Base-by-base conservation (phyloP, 2,329 filamentous ascomycete species). In the Hypoxylon sp. region DNA sequence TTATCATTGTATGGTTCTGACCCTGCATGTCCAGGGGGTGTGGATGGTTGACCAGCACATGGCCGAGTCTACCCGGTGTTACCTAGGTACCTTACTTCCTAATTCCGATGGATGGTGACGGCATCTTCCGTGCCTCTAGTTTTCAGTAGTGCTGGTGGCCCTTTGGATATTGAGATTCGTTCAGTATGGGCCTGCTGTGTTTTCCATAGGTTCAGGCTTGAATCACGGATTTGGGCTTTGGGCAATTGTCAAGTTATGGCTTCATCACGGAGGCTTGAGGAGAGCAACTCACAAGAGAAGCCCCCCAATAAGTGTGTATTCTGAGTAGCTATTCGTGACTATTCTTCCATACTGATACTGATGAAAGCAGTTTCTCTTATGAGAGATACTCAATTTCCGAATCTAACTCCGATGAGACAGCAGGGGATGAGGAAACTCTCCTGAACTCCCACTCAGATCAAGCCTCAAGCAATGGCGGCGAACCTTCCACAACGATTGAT, bases 191-290 rank as follows among this genome's bases (percentile, higher is more conserved):
- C 37, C 16, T 41, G 37, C 16, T 41, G 37, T 21, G 9, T 41
- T 21, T 19, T 41, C 37, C 16, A 16, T 34, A 23, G 45, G 23
- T 48, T 48, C 16, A 19, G 25, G 9, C 9, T n/a, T 11, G 27
- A 48, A n/a, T 48, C 45, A 30, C 25, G 25, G 25, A 48, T n/a
- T 11, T 48, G 45, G 23, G 5, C 14, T n/a, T 29, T 29, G 23
- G 45, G 9, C 21, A 48, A 29, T 48, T 48, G 21, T 16, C 23
- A 48, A 48, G 27, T 16, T 29, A 48, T 48, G 45, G 45, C 45
- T 37, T 51, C n/a, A 34, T 32, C 47, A 21, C 47, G n/a, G 9
- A 11, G 12, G 6, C 5, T 23, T 34, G 47, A 51, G 29, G 23
- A 30, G 16, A 11, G 27, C 7, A 41, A 41, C 16, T 3, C 9